A percentile compares a stretch with the other conserved stretches of the same genome.
Conservation (phyloP, 106 monocot genomes). For the Amphibolis antarctica region DNA sequence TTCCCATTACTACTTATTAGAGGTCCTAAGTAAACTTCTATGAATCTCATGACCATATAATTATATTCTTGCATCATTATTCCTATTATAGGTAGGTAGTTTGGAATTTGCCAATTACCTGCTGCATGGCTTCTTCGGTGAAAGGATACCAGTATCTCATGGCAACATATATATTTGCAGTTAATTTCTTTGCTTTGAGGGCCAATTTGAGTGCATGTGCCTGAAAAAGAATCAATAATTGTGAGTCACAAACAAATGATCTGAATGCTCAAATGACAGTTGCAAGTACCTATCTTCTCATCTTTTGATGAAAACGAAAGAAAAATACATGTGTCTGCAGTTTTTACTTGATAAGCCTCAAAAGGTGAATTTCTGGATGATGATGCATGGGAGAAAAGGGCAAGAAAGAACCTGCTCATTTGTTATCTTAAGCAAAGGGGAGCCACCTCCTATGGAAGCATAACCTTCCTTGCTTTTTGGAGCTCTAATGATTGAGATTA, state of each 20-base stretch:
- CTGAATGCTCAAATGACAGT: no score
- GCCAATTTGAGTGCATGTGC: constrained; percentile 61
- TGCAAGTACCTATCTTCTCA: neutral
- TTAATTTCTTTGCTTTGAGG: constrained; percentile 56
- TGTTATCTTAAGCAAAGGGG: constrained; percentile 85
- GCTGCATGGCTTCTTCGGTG: constrained; percentile 83
- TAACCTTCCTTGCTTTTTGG: constrained; percentile 99
- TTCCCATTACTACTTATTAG: no score
- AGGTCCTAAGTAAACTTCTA: no score
- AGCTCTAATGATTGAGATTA: constrained; percentile 79
- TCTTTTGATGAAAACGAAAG: no score
- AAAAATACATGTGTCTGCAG: no score
- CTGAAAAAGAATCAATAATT: constrained; percentile 17
- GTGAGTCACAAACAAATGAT: no score
- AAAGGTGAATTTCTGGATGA: neutral
- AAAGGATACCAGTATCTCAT: constrained; percentile 98
- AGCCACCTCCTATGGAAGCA: constrained; percentile 96
- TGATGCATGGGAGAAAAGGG: neutral
- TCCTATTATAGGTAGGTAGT: no score
- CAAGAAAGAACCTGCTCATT: constrained; percentile 48
- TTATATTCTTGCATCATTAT: no score
- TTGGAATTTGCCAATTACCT: no score
- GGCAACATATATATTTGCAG: constrained; percentile 67
- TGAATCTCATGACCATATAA: no score
- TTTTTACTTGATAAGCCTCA: no score